Evolutionary conservation across 2,329 filamentous ascomycete genomes (phyloP).

Genomic region (Aschersonia sp.): DNA sequence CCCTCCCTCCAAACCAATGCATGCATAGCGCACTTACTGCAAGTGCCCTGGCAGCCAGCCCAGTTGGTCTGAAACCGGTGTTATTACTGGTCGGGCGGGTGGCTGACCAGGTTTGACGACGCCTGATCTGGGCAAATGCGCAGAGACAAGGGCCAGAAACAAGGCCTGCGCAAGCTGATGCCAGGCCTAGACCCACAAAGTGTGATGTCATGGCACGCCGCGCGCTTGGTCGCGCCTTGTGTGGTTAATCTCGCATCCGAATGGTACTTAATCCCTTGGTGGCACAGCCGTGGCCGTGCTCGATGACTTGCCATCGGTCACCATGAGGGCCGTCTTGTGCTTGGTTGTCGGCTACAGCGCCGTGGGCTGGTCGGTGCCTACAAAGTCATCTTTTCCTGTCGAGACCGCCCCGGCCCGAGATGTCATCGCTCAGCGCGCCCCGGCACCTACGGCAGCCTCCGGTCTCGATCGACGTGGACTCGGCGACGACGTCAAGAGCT

Average conservation of each 20-base stretch:
- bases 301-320: background rate
- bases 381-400: background rate
- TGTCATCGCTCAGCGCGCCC: slow-evolving; percentile 6
- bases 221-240: background rate
- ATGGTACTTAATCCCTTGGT: background rate
- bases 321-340: slow-evolving; percentile 1
- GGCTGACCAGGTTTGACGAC: too few relatives aligned
- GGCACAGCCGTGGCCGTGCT: background rate
- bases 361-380: background rate
- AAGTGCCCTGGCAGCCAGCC: too few relatives aligned
- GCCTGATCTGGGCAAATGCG: too few relatives aligned
- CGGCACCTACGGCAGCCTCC: slow-evolving; percentile 11
- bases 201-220: background rate
- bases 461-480: slow-evolving; percentile 17
- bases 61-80: too few relatives aligned
- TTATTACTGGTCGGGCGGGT: too few relatives aligned
- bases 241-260: background rate
- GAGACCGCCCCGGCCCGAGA: background rate
- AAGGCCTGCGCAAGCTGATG: too few relatives aligned
- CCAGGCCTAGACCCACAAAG: too few relatives aligned
- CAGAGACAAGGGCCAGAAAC: too few relatives aligned
- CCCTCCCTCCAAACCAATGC: too few relatives aligned
- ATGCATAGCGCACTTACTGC: too few relatives aligned
- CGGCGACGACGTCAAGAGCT: slow-evolving; percentile 28
- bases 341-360: slow-evolving; percentile 1